Evolutionary conservation across 2,329 filamentous ascomycete species (phyloP).

Genomic region (Diaporthe citri): DNA sequence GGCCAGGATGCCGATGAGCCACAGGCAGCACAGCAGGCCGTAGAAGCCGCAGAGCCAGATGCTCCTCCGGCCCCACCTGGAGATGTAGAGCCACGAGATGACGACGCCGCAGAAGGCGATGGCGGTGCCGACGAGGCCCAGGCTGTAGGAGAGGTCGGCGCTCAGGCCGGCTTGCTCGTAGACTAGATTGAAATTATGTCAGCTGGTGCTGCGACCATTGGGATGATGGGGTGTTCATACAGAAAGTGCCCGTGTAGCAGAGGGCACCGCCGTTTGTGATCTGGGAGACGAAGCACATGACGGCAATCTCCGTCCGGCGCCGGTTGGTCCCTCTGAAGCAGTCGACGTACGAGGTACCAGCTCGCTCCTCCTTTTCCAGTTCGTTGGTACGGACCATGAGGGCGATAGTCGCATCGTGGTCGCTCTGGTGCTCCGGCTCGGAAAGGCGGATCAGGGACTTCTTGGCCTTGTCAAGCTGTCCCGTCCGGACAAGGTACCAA

Average conservation of each 20-base stretch:
- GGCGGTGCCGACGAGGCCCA: conserved; percentile 57
- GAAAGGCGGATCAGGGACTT: conserved; percentile 47
- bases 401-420: conserved; percentile 53
- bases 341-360: conserved; percentile 57
- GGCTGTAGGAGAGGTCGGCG: conserved; percentile 53
- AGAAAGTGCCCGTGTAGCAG: conserved; percentile 59
- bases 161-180: conserved; percentile 59
- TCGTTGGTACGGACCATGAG: conserved; percentile 61
- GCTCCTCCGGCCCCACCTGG: conserved; percentile 55
- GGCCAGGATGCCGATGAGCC: conserved; percentile 58
- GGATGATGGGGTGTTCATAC: neutral
- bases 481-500: conserved; percentile 43
- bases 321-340: conserved; percentile 62
- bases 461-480: conserved; percentile 38
- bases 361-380: conserved; percentile 56
- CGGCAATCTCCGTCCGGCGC: conserved; percentile 60
- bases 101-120: conserved; percentile 59
- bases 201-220: neutral
- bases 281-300: conserved; percentile 56
- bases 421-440: conserved; percentile 45
- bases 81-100: conserved; percentile 59
- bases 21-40: conserved; percentile 55
- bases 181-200: conserved; percentile 42
- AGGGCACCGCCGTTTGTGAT: conserved; percentile 56
- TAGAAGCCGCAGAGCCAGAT: conserved; percentile 57